Evolutionary conservation across 2,329 filamentous ascomycete genomes (phyloP), one percentile per base, ranked within the genome.

Genomic region (Myriangium duriaei): DNA sequence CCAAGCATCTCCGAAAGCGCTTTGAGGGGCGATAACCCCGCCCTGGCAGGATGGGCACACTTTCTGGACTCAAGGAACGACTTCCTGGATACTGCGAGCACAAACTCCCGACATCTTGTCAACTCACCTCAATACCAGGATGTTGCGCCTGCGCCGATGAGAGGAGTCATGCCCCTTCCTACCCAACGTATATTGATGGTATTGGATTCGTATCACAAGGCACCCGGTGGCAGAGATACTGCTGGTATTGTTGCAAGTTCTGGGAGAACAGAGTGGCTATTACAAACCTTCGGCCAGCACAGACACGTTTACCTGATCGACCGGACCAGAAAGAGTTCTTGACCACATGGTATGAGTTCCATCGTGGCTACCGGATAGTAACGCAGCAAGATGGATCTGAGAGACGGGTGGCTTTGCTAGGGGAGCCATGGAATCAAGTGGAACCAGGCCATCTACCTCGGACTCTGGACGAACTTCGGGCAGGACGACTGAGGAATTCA

Each of bases 221-320:
- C 2, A 65, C 59, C 4, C 47, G 66, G 28, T 68, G 65, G 64
- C 62, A 69, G 45, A 52, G 61, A 39, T 69, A 69, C 42, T 69
- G 66, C 45, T 68, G 64, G 64, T 66, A 62, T 45, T 69, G 66
- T 44, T 64, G 64, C 51, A 63, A 65, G 33, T 69, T 67, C 50
- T 69, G 66, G 66, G 57, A 55, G 35, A 63, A 65, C 37, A 47
- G 66, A 12, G 54, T 68, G 12, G 53, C 54, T 6, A 57, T 56
- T 4, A 61, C 61, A 11, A 59, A 64, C 4, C 49, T 68, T 16
- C 49, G 57, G n/a, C 53, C 59, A 1, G 53, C 51, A 2, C 60
- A 67, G 41, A 67, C 66, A 7, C 55, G 60, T 11, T 62, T 69
- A 30, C 66, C 66, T 9, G 52, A 62, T 12, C 51, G 59, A 17